phyloP scores from a whole-genome alignment of 768 basidiomycete genomes.

The Lentinula lateritia region DNA sequence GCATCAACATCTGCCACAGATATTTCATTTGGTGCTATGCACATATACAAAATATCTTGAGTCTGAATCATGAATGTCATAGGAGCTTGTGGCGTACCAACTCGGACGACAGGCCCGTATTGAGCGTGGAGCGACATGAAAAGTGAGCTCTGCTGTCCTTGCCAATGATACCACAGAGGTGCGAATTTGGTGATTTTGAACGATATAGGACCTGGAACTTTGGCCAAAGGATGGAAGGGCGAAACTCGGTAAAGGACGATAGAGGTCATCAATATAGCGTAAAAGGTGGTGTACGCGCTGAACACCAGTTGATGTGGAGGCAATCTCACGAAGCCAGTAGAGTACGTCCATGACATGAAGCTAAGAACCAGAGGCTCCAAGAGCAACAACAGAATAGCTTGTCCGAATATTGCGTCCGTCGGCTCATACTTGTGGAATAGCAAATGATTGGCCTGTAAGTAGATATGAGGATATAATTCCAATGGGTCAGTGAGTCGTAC shows the following conservation, averaged over 20 bases:
- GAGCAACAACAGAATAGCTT: not conserved
- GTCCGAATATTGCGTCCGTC: not conserved
- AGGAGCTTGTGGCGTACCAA: not conserved
- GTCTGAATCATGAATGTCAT: not conserved
- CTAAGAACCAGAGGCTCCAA: not conserved
- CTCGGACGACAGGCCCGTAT: slow-evolving; percentile 9
- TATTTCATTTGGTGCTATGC: slow-evolving; percentile 8
- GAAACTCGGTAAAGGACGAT: slow-evolving; percentile 6
- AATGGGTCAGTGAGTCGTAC: not conserved
- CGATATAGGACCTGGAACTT: slow-evolving; percentile 5
- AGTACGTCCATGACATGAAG: not conserved
- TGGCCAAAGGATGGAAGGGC: slow-evolving; percentile 9
- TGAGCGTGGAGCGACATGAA: slow-evolving; percentile 5
- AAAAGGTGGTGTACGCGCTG: not conserved
- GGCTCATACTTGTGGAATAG: slow-evolving; percentile 6
- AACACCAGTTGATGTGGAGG: not conserved
- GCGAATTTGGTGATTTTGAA: slow-evolving; percentile 7
- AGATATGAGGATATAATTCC: not conserved
- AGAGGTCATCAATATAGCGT: not conserved
- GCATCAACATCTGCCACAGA: slow-evolving; percentile 5
- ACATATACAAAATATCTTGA: not conserved
- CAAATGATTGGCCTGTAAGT: not conserved
- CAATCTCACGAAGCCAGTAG: not conserved
- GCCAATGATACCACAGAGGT: slow-evolving; percentile 3
- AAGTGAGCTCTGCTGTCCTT: slow-evolving; percentile 8